Evolutionary conservation across 1,284 basidiomycete species (phyloP), one percentile per base, ranked within the genome.

Genomic region (Gomphus bonarii): DNA sequence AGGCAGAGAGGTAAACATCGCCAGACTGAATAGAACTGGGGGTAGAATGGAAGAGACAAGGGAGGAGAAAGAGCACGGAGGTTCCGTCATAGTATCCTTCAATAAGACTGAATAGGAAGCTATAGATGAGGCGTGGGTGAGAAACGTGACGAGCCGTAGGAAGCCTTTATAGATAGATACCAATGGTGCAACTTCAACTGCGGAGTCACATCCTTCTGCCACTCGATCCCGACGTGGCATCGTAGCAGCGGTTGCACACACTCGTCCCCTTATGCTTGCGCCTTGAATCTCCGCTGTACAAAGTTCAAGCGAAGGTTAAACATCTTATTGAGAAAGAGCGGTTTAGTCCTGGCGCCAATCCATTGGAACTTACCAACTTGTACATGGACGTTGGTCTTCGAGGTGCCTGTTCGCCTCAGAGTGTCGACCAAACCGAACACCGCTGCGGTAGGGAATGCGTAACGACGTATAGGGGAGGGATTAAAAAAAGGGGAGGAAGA

Each of bases 351-450:
- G 33, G 9, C 11, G 33, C 33, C 9, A 6, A 35, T 12, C 8
- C 33, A 3, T 12, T 3, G 16, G 38, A 31, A 51, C 35, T 33
- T 43, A 57, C 55, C 55, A 57, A 1, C 3, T 42, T 7, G 31
- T 22, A 35, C 55, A 57, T 30, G 55, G 55, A 11, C 16, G 36
- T n/a, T 57, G 55, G 22, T 57, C 55, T 10, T 50, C 38, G 3
- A 57, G 10, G 33, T 57, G 55, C 1, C 55, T 33, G 28, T 57
- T 50, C 6, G 55, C 55, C 40, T 57, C 55, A n/a, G 55, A 57
- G 9, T 51, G 48, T 3, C 55, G 47, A 8, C 55, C 55, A 44
- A 57, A 57, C 14, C 28, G 42, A 25, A 36, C 33, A n/a, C 55
- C 55, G 30, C 55, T 57, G 42, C 28, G 31, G 30, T 43, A n/a